phyloP scores from a whole-genome alignment of 163 green algal genomes.

The Volvox carteri region DNA sequence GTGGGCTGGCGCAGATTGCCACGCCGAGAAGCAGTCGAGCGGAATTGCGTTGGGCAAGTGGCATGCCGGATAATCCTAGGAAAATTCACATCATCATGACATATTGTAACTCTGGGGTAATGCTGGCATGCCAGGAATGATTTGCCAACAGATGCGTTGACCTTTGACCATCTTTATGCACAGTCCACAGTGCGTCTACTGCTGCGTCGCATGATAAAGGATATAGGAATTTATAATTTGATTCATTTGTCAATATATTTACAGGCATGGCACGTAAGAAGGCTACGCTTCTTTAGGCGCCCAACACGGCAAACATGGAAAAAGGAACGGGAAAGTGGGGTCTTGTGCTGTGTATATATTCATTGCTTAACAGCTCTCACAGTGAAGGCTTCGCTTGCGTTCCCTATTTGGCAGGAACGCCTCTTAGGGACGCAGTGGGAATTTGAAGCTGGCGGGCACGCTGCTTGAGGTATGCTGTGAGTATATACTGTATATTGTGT shows the following conservation, averaged over 20 bases:
- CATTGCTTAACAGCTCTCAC: neutral
- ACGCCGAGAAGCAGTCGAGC: neutral
- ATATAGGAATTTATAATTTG: neutral
- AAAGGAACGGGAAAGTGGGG: neutral
- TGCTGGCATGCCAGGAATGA: too few relatives aligned
- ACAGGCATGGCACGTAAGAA: neutral
- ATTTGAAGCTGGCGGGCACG: neutral
- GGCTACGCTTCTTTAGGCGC: neutral
- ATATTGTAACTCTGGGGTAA: too few relatives aligned
- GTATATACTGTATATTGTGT: neutral
- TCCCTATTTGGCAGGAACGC: neutral
- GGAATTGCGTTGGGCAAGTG: neutral
- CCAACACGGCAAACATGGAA: neutral
- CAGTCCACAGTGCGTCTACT: too few relatives aligned
- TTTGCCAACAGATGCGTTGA: too few relatives aligned
- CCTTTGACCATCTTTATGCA: too few relatives aligned
- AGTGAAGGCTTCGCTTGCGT: neutral
- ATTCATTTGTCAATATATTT: neutral
- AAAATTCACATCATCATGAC: too few relatives aligned
- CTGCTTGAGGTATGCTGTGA: neutral
- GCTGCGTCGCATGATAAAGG: too few relatives aligned
- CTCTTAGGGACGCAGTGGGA: neutral
- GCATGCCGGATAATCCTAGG: neutral
- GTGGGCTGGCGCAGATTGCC: neutral
- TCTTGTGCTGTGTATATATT: neutral